Conservation (phyloP, 148 eudicot genomes). For the Rhododendron vialii region DNA sequence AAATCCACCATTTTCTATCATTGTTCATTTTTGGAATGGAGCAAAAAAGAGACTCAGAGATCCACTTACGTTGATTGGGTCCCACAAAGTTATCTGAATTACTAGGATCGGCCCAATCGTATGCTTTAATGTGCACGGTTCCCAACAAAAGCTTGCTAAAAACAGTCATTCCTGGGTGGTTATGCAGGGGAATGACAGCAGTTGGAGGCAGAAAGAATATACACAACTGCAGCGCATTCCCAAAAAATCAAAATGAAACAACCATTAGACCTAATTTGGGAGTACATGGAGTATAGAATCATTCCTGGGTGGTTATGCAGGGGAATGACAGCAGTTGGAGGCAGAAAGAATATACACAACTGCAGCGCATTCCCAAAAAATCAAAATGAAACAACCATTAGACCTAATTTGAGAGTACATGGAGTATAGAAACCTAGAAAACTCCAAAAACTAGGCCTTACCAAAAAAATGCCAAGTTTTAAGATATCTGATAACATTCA, state of each 20-base stretch:
- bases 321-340: constrained; percentile 66
- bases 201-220: constrained; percentile 68
- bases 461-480: background rate
- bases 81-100: constrained; percentile 12
- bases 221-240: constrained; percentile 47
- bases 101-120: constrained; percentile 57
- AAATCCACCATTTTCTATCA: background rate
- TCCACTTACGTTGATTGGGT: constrained; percentile 40
- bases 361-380: constrained; percentile 26
- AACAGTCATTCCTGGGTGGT: constrained; percentile 93
- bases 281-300: constrained; percentile 17
- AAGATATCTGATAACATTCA: background rate
- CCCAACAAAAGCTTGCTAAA: constrained; percentile 82
- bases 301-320: constrained; percentile 92
- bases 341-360: constrained; percentile 73
- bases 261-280: background rate
- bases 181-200: constrained; percentile 80
- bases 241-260: background rate
- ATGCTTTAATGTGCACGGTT: constrained; percentile 73
- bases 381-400: background rate
- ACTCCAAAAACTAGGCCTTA: background rate
- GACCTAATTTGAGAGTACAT: background rate
- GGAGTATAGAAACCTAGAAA: background rate
- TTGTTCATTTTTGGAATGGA: background rate
- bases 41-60: background rate